Evolutionary conservation across 352 stramenopile genomes (phyloP).

Genomic region (Phytophthora crassamura): DNA sequence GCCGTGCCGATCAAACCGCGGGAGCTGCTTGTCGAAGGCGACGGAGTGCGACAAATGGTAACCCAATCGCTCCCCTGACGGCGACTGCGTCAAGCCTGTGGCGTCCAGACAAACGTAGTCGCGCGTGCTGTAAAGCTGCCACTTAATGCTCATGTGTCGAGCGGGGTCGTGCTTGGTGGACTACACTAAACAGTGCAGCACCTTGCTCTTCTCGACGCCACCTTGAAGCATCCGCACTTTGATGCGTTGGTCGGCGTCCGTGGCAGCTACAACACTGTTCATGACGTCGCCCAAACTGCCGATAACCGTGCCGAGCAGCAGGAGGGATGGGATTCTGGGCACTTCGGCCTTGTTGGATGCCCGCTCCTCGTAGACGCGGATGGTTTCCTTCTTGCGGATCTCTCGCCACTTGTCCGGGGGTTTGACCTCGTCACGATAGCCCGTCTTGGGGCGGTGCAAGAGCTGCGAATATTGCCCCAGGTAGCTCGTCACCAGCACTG

Average conservation of each 20-base stretch:
- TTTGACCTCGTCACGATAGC: constrained; percentile 4
- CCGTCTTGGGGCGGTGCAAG: constrained; percentile 18
- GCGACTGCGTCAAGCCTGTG: constrained; percentile 38
- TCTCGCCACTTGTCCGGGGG: constrained; percentile 28
- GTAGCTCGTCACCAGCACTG: constrained; percentile 22
- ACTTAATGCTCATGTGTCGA: constrained; percentile 55
- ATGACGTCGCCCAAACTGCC: constrained; percentile 52
- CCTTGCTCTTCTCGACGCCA: constrained; percentile 30
- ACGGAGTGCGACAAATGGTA: constrained; percentile 58
- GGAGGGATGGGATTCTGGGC: constrained; percentile 24
- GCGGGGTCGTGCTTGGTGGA: constrained; percentile 42
- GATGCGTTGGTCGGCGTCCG: constrained; percentile 37
- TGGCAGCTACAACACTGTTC: constrained; percentile 43
- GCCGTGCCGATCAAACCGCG: constrained; percentile 42
- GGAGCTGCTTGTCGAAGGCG: constrained; percentile 42
- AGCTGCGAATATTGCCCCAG: constrained; percentile 33
- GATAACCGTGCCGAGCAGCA: constrained; percentile 29
- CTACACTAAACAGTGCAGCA: constrained; percentile 19
- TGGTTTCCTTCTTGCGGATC: constrained; percentile 33
- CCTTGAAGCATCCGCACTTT: constrained; percentile 46
- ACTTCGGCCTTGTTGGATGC: background rate
- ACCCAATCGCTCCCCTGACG: constrained; percentile 49
- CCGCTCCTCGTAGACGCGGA: constrained; percentile 41
- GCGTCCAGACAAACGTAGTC: constrained; percentile 51
- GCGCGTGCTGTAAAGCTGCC: constrained; percentile 44